Evolutionary conservation across 352 stramenopile genomes (phyloP), one percentile per base, ranked within the genome.

Genomic region (Phytophthora brassicae): DNA sequence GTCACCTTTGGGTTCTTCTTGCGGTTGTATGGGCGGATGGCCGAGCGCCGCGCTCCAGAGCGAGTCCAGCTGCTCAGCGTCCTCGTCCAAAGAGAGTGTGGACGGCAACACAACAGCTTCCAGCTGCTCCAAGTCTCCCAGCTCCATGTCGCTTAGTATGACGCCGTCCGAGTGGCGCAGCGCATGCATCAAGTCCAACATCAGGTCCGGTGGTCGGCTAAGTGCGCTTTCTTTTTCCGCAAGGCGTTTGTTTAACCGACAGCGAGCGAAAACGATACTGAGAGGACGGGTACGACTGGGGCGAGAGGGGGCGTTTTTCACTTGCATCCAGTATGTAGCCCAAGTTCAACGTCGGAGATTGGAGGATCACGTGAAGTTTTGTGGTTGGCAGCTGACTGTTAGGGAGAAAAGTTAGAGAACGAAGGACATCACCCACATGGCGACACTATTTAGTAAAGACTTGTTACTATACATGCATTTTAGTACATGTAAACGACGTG

Each of bases 141-240:
- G 61, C 24, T 64, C 58, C 28, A 64, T 63, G 54, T 75, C 63
- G 38, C 51, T 64, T 31, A 75, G 50, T 54, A 70, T 57, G 38
- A 75, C 48, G 1, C 63, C 43, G 43, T 56, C 38, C 35, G 60
- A 45, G 41, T 53, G 36, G 36, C 58, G 51, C 44, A 72, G 58
- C 41, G 58, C 60, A 23, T 68, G 63, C 63, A 72, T 66, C 20
- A 75, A 50, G 49, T 75, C 68, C 22, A 75, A 44, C 68, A 75
- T 75, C 14, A 13, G 33, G 14, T 39, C 33, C 19, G 51, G 20
- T 23, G 31, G 33, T 23, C 41, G 42, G 31, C 28, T 60, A 59
- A 64, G 47, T 69, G 43, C 56, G 47, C 19, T 51, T 45, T 29
- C 16, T 22, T 44, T 8, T 48, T 17, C 8, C 16, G 12, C 35